Evolutionary conservation across 257 asterid species (phyloP), one percentile per base, ranked within the genome.

Genomic region (Apocynum venetum): DNA sequence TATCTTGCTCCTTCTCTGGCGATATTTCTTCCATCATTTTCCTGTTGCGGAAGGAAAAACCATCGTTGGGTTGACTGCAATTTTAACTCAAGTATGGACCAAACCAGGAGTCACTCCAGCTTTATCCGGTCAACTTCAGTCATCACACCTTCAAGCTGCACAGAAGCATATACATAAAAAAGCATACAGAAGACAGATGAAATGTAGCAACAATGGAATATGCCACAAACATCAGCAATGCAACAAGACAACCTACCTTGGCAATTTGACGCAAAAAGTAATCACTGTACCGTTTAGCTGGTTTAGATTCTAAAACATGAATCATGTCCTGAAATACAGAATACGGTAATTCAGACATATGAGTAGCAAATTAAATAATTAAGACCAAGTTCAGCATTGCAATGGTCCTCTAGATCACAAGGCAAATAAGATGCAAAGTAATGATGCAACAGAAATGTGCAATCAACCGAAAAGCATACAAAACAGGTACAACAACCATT

Each of bases 91-190:
- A 15, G 35, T 40, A 20, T 52, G 44, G 52, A 36, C 43, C 20
- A 63, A 35, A 53, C 25, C 40, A 61, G 48, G 51, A 64, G 59
- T 83, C 76, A 84, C 79, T 89, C 91, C 80, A 89, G 77, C 83
- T 83, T 89, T 79, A 87, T 84, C 89, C 88, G 80, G 82, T 87
- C 93, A 40, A 87, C 67, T 76, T 87, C 91, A 2, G 85, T 81
- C 81, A 91, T 91, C 77, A 88, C 79, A 53, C 89, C 90, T 88
- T 91, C 97, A 46, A 91, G 94, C 97, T 89, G 95, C 77, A 77
- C 52, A 80, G 5, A 8, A 20, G 43, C 31, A 76, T 6, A 51
- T 3, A n/a, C 20, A 52, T 78, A 31, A 74, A 64, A 71, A 56
- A 59, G 63, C 68, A 48, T 4, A 66, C 73, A 19, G 74, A 59